These are phyloP conservation scores for Neurospora terricola DNA, from an alignment of 495 filamentous ascomycete species.

Conservation along the genomic window DNA sequence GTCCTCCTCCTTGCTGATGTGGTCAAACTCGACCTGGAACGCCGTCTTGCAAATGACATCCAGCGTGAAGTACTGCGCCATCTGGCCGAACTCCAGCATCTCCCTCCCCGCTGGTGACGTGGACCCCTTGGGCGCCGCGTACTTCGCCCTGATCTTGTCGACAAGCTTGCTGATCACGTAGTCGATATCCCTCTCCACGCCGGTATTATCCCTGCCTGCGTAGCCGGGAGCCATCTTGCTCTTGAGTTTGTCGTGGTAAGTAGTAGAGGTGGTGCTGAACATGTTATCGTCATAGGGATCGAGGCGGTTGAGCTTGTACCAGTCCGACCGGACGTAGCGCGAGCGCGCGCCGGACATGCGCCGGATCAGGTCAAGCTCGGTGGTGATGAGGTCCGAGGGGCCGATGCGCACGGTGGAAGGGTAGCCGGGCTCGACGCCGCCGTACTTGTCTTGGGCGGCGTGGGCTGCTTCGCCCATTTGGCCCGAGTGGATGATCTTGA, in stretches of 20 bases:
- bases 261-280: conserved; percentile 27
- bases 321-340: conserved; percentile 22
- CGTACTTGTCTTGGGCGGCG: conserved; percentile 19
- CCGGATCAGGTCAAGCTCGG: conserved; percentile 27
- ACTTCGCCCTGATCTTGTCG: conserved; percentile 26
- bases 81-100: conserved; percentile 33
- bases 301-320: conserved; percentile 20
- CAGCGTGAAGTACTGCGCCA: conserved; percentile 39
- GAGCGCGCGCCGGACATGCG: conserved; percentile 24
- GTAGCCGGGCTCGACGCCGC: conserved; percentile 16
- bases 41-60: conserved; percentile 41
- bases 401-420: conserved; percentile 40
- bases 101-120: conserved; percentile 2
- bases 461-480: conserved; percentile 4
- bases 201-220: conserved; percentile 37
- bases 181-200: conserved; percentile 39
- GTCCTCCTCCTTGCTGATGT: conserved; percentile 37
- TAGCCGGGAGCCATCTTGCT: conserved; percentile 33
- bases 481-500: conserved; percentile 4
- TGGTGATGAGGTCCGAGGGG: conserved; percentile 38
- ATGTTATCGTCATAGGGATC: conserved; percentile 32
- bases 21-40: conserved; percentile 42
- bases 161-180: conserved; percentile 28
- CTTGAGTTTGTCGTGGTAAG: conserved; percentile 30
- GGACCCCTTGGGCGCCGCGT: conserved; percentile 17